Evolutionary conservation across 768 basidiomycete genomes (phyloP).

Genomic region (Leccinum truebloodii): DNA sequence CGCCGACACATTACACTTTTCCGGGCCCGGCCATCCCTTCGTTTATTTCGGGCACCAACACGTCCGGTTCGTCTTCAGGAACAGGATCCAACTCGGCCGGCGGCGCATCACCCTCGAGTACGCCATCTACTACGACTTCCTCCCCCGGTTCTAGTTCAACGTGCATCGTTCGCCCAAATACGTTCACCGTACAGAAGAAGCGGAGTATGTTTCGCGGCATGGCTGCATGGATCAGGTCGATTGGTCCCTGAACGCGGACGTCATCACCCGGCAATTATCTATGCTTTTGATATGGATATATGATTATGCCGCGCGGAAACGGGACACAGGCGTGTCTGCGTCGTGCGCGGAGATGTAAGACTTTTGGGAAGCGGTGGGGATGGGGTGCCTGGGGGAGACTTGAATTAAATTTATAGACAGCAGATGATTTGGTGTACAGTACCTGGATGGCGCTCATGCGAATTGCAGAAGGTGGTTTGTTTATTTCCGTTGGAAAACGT

Average conservation of each 20-base stretch:
- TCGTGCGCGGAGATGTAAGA: constrained; percentile 1
- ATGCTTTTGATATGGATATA: constrained; percentile 1
- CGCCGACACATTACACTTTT: constrained; percentile 43
- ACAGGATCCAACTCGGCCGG: not conserved
- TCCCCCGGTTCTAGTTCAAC: constrained; percentile 7
- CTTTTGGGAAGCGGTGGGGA: not conserved
- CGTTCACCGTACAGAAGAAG: constrained; percentile 19
- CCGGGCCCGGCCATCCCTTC: constrained; percentile 54
- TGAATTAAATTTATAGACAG: not conserved
- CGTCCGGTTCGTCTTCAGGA: constrained; percentile 14
- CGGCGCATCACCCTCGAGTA: not conserved
- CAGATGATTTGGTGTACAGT: constrained; percentile 1
- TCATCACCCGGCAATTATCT: not conserved
- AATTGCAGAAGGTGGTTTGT: not conserved
- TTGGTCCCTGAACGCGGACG: constrained; percentile 11
- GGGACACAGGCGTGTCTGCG: not conserved
- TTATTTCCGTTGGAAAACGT: constrained; percentile 6
- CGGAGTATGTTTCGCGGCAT: constrained; percentile 16
- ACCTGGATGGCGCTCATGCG: not conserved
- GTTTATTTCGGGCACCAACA: constrained; percentile 32
- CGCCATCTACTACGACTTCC: constrained; percentile 2
- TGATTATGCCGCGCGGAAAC: not conserved
- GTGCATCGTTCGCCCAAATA: constrained; percentile 25
- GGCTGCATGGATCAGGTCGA: constrained; percentile 25
- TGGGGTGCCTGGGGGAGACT: not conserved